Evolutionary conservation across 176 grass and related monocot species (phyloP).

Genomic region (Paspalum notatum): DNA sequence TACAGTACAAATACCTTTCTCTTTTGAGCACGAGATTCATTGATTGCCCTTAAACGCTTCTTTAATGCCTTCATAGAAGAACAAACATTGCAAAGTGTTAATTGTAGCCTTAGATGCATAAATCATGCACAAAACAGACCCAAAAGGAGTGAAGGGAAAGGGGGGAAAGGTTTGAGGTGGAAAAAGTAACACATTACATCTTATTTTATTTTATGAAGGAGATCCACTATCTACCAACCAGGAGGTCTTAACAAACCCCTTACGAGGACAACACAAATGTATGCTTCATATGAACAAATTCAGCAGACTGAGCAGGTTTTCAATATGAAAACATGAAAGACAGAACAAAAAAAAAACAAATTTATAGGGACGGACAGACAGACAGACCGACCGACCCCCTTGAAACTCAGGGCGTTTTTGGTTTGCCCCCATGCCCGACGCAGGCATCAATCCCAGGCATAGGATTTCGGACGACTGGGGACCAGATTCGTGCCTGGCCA

Average conservation of each 20-base stretch:
- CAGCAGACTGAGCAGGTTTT: background rate
- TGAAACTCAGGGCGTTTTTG: no score
- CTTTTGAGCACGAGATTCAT: constrained; percentile 96
- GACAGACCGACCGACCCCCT: no score
- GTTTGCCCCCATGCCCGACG: no score
- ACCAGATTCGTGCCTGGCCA: no score
- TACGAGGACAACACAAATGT: background rate
- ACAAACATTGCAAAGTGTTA: constrained; percentile 38
- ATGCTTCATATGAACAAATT: constrained; percentile 6
- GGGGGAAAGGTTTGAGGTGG: background rate
- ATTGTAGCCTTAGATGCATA: background rate
- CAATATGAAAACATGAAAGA: constrained; percentile 15
- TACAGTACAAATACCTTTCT: constrained; percentile 71
- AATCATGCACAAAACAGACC: constrained; percentile 22
- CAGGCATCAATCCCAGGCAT: no score
- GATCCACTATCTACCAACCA: background rate
- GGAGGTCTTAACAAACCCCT: background rate
- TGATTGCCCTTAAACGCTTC: constrained; percentile 90
- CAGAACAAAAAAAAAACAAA: constrained; percentile 17
- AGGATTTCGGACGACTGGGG: no score
- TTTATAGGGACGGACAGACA: background rate
- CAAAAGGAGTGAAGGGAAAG: constrained; percentile 1
- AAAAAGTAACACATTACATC: constrained; percentile 10
- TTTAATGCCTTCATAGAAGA: constrained; percentile 67
- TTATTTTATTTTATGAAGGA: background rate